Evolutionary conservation across 2,329 filamentous ascomycete species (phyloP), one percentile per base, ranked within the genome.

Genomic region (Pseudogymnoascus sp.): DNA sequence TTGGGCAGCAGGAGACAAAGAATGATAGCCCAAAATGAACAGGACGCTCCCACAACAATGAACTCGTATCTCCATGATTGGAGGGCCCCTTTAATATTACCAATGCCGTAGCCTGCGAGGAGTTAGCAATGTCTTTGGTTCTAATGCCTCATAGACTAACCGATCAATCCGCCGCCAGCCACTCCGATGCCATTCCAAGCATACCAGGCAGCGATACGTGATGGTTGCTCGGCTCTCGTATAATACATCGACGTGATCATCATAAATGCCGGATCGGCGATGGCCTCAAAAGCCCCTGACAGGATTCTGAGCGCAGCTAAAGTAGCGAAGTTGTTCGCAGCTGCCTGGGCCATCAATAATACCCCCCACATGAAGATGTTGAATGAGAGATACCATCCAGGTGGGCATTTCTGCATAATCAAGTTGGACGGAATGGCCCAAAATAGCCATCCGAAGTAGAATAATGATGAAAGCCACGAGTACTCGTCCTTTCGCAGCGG

Each of bases 1-100:
- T 81, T 79, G 0, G 81, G 81, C 17, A 83, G 70, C 64, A 78
- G 62, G 70, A 75, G 78, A 42, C 76, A 72, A 67, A 80, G 79
- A 5, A 77, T 59, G 3, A 76, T 21, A 0, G 13, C 72, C 36
- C 7, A 73, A 68, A 60, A 74, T 69, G 1, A 64, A 40, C 0
- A 69, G 69, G 63, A 36, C 10, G 64, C 64, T 23, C 70, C 70
- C 28, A 31, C 62, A 1, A 65, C 17, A 9, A 65, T 57, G 36
- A 64, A 67, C 11, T 63, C 19, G 5, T 65, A 28, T 60, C 65
- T 67, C 69, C 69, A 70, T 57, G 62, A 60, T 4, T 64, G 62
- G 15, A 71, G 62, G 44, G 17, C 26, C 13, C 44, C 40, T 21
- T 67, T 40, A 13, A 67, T 61, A 61, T 74, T 60, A 23, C 70